phyloP scores from a whole-genome alignment of 2,329 filamentous ascomycete species.

The Colletotrichum sp. region DNA sequence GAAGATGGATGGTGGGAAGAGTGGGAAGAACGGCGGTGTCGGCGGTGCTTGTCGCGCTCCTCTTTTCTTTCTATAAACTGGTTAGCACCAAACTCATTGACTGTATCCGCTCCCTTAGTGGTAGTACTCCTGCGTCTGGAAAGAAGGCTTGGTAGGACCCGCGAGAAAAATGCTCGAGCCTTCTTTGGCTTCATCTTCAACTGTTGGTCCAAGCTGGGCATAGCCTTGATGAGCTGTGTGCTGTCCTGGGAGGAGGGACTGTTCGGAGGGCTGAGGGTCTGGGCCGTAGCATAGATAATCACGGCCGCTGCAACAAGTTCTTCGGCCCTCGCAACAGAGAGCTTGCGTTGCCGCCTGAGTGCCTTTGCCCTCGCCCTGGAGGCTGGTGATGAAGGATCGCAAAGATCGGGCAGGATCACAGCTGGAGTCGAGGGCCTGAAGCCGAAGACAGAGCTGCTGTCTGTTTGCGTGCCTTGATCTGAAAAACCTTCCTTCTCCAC shows the following conservation, averaged over 20 bases:
- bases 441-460: conserved; percentile 27
- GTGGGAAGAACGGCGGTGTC: conserved; percentile 43
- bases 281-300: conserved; percentile 57
- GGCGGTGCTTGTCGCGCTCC: conserved; percentile 47
- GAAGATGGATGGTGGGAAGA: conserved; percentile 30
- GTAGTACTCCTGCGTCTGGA: conserved; percentile 35
- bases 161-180: conserved; percentile 32
- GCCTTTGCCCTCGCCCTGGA: conserved; percentile 47
- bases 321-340: conserved; percentile 51
- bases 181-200: conserved; percentile 28
- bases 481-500: not conserved
- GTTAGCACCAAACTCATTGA: conserved; percentile 58
- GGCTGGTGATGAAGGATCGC: conserved; percentile 40
- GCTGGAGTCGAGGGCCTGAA: conserved; percentile 52
- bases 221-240: conserved; percentile 25
- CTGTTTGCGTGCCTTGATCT: conserved; percentile 20
- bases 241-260: conserved; percentile 31
- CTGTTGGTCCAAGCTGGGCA: conserved; percentile 30
- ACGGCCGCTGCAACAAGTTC: conserved; percentile 60
- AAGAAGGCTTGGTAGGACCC: conserved; percentile 28
- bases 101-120: conserved; percentile 38
- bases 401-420: conserved; percentile 48
- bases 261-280: conserved; percentile 47
- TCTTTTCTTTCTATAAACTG: conserved; percentile 61
- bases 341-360: conserved; percentile 48